Evolutionary conservation across 768 basidiomycete species (phyloP).

Genomic region (Lyophyllum decastes): DNA sequence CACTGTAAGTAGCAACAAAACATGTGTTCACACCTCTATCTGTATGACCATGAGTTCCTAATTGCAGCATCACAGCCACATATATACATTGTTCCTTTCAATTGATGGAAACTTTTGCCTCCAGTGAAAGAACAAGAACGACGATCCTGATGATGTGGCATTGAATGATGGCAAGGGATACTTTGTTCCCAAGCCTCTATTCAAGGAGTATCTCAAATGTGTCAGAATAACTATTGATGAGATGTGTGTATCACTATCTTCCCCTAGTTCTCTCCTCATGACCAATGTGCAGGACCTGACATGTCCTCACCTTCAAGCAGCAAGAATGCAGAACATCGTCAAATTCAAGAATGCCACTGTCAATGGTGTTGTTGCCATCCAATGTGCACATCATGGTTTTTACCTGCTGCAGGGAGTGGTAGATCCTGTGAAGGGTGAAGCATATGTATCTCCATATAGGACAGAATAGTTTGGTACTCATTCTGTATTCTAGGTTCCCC

Average conservation of each 20-base stretch:
- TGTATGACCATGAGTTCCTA: neutral
- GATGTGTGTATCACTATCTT: neutral
- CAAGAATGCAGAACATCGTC: slow-evolving; percentile 25
- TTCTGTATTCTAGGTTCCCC: slow-evolving; percentile 15
- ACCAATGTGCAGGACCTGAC: slow-evolving; percentile 16
- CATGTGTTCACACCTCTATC: neutral
- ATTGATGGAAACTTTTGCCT: slow-evolving; percentile 29
- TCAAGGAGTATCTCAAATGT: slow-evolving; percentile 18
- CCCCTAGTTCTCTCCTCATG: neutral
- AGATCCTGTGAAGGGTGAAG: slow-evolving; percentile 28
- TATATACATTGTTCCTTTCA: slow-evolving; percentile 26
- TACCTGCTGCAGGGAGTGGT: slow-evolving; percentile 23
- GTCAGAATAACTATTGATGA: neutral
- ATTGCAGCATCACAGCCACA: slow-evolving; percentile 16
- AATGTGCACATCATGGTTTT: slow-evolving; percentile 30
- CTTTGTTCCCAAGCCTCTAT: slow-evolving; percentile 20
- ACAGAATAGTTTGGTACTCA: neutral
- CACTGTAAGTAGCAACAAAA: neutral
- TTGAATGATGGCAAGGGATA: slow-evolving; percentile 25
- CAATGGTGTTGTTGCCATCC: slow-evolving; percentile 26
- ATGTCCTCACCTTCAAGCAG: slow-evolving; percentile 27
- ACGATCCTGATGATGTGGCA: slow-evolving; percentile 29
- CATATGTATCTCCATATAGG: slow-evolving; percentile 14
- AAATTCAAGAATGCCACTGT: slow-evolving; percentile 29
- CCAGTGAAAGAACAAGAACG: slow-evolving; percentile 23